Conservation (phyloP, 495 filamentous ascomycete genomes). For the Delitschia confertaspora region DNA sequence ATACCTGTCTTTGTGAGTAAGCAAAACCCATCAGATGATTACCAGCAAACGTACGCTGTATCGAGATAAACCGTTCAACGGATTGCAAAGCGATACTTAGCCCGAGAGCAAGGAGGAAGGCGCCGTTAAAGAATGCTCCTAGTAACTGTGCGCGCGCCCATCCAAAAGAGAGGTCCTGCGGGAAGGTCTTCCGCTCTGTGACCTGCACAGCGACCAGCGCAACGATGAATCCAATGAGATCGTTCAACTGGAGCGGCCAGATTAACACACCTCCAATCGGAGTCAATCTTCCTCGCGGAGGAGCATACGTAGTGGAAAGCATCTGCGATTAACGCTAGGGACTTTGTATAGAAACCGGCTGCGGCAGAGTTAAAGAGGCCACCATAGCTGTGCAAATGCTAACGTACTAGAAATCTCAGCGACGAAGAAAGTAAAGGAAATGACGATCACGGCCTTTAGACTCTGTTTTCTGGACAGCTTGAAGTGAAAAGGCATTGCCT, state of each 20-base stretch:
- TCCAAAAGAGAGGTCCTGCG: constrained; percentile 41
- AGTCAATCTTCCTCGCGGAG: background rate
- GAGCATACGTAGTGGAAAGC: constrained; percentile 30
- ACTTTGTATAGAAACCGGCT: constrained; percentile 33
- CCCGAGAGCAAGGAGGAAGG: constrained; percentile 27
- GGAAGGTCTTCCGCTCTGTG: constrained; percentile 26
- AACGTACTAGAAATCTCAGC: constrained; percentile 42
- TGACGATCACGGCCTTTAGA: constrained; percentile 40
- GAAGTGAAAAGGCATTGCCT: background rate
- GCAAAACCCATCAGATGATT: background rate
- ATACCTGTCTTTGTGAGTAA: constrained; percentile 9
- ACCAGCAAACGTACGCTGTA: constrained; percentile 33
- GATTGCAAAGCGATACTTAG: constrained; percentile 26
- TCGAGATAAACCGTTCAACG: constrained; percentile 29
- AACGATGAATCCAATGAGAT: constrained; percentile 28
- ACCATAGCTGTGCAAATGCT: background rate
- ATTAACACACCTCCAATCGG: background rate
- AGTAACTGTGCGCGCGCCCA: constrained; percentile 29
- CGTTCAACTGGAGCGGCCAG: constrained; percentile 20
- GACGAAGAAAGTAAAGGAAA: constrained; percentile 45
- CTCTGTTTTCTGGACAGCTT: constrained; percentile 24
- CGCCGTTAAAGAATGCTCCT: constrained; percentile 32
- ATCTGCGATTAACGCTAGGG: constrained; percentile 29
- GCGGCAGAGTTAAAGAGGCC: background rate
- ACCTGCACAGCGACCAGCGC: constrained; percentile 25